Conservation (phyloP, 2,329 filamentous ascomycete genomes). For the Blastomyces emzantsi region DNA sequence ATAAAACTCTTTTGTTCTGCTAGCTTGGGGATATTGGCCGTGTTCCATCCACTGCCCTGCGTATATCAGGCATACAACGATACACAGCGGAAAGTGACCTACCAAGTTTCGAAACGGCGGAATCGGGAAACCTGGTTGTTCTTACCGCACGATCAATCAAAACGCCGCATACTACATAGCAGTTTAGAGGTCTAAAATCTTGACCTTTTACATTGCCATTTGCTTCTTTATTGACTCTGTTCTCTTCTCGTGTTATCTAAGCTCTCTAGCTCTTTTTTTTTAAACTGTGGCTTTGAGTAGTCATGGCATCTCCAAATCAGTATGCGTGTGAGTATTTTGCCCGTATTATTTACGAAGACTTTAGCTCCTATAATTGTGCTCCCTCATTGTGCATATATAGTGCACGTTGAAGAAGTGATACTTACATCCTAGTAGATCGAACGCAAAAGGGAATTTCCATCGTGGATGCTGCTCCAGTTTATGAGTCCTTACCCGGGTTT, state of each 20-base stretch:
- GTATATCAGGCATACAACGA: background rate
- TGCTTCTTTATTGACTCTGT: background rate
- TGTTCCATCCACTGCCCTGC: slow-evolving; percentile 1
- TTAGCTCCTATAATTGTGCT: background rate
- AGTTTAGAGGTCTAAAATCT: background rate
- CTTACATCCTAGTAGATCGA: slow-evolving; percentile 50
- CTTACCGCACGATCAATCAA: background rate
- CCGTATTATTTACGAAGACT: background rate
- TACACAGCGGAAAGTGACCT: background rate
- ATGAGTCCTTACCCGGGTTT: slow-evolving; percentile 77
- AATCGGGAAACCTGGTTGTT: background rate
- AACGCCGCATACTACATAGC: background rate
- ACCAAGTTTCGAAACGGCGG: background rate
- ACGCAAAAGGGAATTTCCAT: slow-evolving; percentile 95
- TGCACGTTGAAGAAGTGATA: slow-evolving; percentile 4
- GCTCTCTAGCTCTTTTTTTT: background rate
- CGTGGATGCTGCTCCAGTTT: slow-evolving; percentile 82
- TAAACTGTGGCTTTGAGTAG: slow-evolving; percentile 75
- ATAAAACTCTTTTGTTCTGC: background rate
- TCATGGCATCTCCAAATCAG: slow-evolving; percentile 89
- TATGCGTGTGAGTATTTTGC: slow-evolving; percentile 60
- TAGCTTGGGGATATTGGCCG: slow-evolving; percentile 5
- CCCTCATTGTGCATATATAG: background rate
- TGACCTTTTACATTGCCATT: background rate
- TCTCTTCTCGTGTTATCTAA: background rate